Evolutionary conservation across 164 flowering plant genomes (phyloP), one percentile per base, ranked within the genome.

Genomic region (Vitis labrusca): DNA sequence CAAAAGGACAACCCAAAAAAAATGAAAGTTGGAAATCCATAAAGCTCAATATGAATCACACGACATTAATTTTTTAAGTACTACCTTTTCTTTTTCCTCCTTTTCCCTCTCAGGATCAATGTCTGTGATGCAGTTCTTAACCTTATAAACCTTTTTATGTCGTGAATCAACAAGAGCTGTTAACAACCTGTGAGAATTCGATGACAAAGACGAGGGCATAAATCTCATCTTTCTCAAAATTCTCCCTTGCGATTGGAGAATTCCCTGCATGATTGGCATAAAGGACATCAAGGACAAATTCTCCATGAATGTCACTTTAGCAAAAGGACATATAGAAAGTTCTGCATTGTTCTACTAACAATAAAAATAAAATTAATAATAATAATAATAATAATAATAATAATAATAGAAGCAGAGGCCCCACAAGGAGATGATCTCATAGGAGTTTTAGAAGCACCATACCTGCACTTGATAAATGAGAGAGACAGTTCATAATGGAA

Each of bases 51-150:
- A 65, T 23, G 50, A 19, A 54, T 60, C 52, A 64, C 49, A 68
- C 51, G 10, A 48, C 48, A 67, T 37, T 12, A 64, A 23, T 58
- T 63, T 10, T 29, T 58, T 9, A 51, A 66, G 3, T 32, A 58
- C 71, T 84, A 96, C 99, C 97, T 81, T 96, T 78, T 91, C 98
- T 71, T 86, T 96, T 76, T 90, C 90, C 77, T 96, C 99, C 82
- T 93, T 96, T 73, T 93, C 99, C 78, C 83, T 93, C 82, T 96
- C 99, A 14, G 99, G 99, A 74, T 96, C 99, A 71, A 91, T 91
- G 78, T 96, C 92, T 17, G 98, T 96, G 57, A 93, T 63, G 71
- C 97, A 91, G 70, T 93, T 93, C 79, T 96, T 96, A 70, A 95
- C 97, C 82, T 88, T 96, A 76, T 89, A 90, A 13, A 91, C 97